These are phyloP conservation scores for Scheffersomyces titani DNA, from an alignment of 1,139 yeast genomes.

Conservation along the genomic window DNA sequence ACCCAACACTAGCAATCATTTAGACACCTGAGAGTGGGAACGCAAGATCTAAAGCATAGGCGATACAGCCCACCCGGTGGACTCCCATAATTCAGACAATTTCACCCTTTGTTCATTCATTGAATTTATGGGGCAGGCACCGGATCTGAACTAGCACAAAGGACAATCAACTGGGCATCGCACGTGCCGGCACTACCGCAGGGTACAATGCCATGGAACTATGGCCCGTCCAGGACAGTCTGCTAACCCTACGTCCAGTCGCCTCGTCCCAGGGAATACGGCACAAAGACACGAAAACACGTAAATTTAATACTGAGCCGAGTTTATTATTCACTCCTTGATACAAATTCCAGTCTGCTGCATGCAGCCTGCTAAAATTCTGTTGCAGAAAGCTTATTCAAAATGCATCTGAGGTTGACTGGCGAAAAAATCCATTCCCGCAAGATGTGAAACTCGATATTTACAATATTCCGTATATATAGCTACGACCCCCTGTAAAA, in stretches of 20 bases:
- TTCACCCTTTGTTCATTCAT: background rate
- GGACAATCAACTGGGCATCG: background rate
- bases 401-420: background rate
- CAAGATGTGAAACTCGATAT: background rate
- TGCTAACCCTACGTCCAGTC: background rate
- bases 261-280: background rate
- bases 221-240: background rate
- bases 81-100: background rate
- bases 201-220: background rate
- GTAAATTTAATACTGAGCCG: background rate
- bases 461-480: background rate
- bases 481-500: background rate
- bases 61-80: background rate
- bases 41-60: background rate
- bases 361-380: too few species aligned
- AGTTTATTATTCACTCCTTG: background rate
- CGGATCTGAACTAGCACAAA: background rate
- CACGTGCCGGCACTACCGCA: too few species aligned
- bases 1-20: background rate
- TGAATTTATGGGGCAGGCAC: background rate
- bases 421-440: background rate
- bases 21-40: background rate
- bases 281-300: background rate
- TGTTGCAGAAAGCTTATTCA: background rate
- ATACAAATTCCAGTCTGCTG: background rate